Evolutionary conservation across 2,329 filamentous ascomycete genomes (phyloP), one percentile per base, ranked within the genome.

Genomic region (Conoideocrella luteorostrata): DNA sequence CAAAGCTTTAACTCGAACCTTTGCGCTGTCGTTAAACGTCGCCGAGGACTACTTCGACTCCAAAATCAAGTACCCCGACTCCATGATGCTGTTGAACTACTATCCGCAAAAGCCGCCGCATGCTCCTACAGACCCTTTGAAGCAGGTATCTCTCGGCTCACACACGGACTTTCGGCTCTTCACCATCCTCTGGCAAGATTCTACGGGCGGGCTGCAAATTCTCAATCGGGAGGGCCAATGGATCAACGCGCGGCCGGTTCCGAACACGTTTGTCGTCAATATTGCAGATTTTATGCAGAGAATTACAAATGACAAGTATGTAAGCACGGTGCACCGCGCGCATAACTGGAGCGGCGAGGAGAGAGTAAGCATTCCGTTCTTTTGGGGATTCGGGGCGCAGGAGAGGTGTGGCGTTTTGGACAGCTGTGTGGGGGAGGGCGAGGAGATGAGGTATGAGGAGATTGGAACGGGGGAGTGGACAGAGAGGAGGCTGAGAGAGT

Each of bases 131-230:
- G 18, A 7, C 22, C 44, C 15, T 18, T 22, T 17, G 39, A 49
- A 21, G 26, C 26, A 5, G 38, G 64, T 71, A 21, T 67, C 68
- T 5, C 65, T 72, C 30, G 72, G 73, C 9, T 72, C 68, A 12
- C 75, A 75, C 50, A 78, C 73, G 1, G 75, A 76, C 52, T 70
- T 75, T 38, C 71, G 74, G 37, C 61, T 74, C 24, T 71, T 78
- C 43, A 75, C 70, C 1, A 60, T 74, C 5, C 58, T 75, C 3
- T 63, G 68, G 50, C 70, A 74, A 45, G 68, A 72, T 43, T 48
- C 53, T 3, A 50, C 59, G 15, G 64, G 66, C 5, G 71, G 68
- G 0, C 57, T 75, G 10, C 60, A 74, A 48, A 68, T 74, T 1
- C 54, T 70, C 30, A 63, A 67, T 30, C 54, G 53, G 0, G 45